phyloP scores from a whole-genome alignment of 148 eudicot species.

The Pouteria glomerata region DNA sequence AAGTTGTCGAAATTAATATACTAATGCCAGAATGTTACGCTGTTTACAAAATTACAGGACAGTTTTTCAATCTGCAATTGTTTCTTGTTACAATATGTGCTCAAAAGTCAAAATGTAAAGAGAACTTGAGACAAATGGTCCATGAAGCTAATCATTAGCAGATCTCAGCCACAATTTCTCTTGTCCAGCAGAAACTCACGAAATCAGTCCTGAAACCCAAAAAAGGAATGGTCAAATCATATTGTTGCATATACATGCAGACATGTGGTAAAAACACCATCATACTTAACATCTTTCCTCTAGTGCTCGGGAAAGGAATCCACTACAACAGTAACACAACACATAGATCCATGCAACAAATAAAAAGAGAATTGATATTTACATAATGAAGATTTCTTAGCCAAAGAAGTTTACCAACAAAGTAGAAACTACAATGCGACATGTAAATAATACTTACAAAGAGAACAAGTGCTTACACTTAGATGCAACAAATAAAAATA shows the following conservation, averaged over 20 bases:
- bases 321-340: background rate
- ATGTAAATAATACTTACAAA: background rate
- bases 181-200: slow-evolving; percentile 14
- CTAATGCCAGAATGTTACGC: slow-evolving; percentile 19
- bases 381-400: background rate
- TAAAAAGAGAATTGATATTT: background rate
- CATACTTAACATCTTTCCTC: background rate
- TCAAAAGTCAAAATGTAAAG: slow-evolving; percentile 24
- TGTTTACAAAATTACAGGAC: slow-evolving; percentile 24
- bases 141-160: slow-evolving; percentile 12
- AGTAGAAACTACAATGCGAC: background rate
- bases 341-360: background rate
- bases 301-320: background rate
- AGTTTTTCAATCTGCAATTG: slow-evolving; percentile 24
- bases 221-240: background rate
- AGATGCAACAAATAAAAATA: too few species aligned
- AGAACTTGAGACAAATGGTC: slow-evolving; percentile 10
- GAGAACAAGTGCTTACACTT: too few species aligned
- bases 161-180: slow-evolving; percentile 16
- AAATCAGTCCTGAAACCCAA: slow-evolving; percentile 21
- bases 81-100: slow-evolving; percentile 23
- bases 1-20: slow-evolving; percentile 11
- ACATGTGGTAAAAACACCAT: background rate
- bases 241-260: background rate
- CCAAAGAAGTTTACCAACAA: background rate